Base-by-base conservation (phyloP, 345 rosid species). In the Sisymbrium irio region DNA sequence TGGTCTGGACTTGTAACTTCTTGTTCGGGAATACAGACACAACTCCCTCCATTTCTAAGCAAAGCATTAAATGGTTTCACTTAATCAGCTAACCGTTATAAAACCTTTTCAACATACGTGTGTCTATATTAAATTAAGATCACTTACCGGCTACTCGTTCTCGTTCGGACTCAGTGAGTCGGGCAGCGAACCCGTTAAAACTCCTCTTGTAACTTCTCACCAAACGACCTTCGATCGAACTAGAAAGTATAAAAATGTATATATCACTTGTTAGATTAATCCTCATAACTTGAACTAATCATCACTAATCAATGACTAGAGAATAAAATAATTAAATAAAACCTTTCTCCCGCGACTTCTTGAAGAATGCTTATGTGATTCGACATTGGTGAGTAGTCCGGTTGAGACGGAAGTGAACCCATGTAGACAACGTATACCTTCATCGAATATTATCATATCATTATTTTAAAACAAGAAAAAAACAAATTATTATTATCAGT, bases 121-220 rank as follows among this genome's bases (percentile, higher is more conserved):
- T 25, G 8, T 22, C n/a, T 39, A n/a, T n/a, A n/a, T n/a, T n/a
- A n/a, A n/a, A n/a, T n/a, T n/a, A n/a, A 18, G 7, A 69, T n/a
- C 18, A 76, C 65, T 81, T n/a, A 85, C 88, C 25, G 3, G 87
- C 78, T 5, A 89, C 36, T 64, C 50, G 54, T 50, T 81, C 49
- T 32, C 78, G 84, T 78, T 89, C 96, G 1, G 47, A 7, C 9
- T 73, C 47, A 5, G 77, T 85, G 46, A 89, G 84, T 27, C 62
- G 70, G 14, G 90, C 90, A 0, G 83, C 87, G 44, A 89, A 87
- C 22, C 88, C 92, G 41, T 87, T 87, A 73, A 89, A 87, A 73
- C 92, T 89, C 80, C 78, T 84, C 25, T 17, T 64, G 62, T 85
- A 86, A 56, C 87, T 87, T 79, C 80, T 82, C 19, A 87, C 25